Evolutionary conservation across 768 basidiomycete genomes (phyloP), one percentile per base, ranked within the genome.

Genomic region (Porphyrellus cyaneotinctus): DNA sequence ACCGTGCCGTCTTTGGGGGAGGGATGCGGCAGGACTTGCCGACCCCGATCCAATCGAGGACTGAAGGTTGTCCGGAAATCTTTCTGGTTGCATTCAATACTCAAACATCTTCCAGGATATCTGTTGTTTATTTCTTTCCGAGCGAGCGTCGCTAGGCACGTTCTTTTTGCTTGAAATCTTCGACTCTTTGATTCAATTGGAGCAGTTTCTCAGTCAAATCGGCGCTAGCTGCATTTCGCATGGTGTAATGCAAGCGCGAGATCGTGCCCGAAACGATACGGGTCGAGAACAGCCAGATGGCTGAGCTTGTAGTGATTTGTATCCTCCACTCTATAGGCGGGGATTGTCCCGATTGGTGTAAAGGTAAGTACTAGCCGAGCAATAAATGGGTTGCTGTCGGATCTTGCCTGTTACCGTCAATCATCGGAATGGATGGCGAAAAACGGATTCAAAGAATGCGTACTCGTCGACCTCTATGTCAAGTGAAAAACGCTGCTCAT

Each of bases 391-490:
- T 80, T 23, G 87, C 78, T 38, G 65, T 71, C 54, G 78, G 75
- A 69, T 90, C 88, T 54, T 75, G 70, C 35, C 87, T 91, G 65
- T 26, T 43, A 7, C 32, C 11, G 49, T 52, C 47, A 53, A 49
- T 47, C 20, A 47, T 43, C 23, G 52, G 45, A 38, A 56, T 52
- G 43, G 37, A 52, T 41, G 48, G 32, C 35, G 42, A 57, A 30
- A 14, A 23, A 22, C 13, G 38, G 12, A 2, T 47, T 32, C 43
- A 50, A 50, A 41, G 49, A 49, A 36, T 48, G 47, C 70, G 58
- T 50, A 87, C 89, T 80, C 76, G 70, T 93, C 91, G 59, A 86
- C 74, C 69, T 94, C 91, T 9, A 74, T 75, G 45, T 90, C 87
- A 20, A 87, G 70, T 41, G 87, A 77, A 62, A 91, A 93, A 36